phyloP scores from a whole-genome alignment of 331 rosid species.

The Quercus phellos region DNA sequence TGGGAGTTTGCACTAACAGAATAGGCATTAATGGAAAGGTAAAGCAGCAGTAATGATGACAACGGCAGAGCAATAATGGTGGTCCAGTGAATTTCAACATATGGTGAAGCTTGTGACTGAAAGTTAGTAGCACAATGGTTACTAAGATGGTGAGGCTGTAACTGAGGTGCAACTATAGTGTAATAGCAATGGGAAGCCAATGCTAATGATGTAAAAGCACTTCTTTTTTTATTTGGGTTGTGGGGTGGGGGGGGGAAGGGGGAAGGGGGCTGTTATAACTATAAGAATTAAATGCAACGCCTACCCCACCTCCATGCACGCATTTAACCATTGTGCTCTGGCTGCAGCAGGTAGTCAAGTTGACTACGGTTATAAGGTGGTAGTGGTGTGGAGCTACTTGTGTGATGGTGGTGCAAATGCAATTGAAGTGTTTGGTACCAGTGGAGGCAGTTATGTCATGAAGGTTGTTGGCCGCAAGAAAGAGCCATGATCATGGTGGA shows the following conservation, averaged over 20 bases:
- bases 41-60: background rate
- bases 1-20: background rate
- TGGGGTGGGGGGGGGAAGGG: too few relatives aligned
- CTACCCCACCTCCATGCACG: background rate
- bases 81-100: background rate
- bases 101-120: background rate
- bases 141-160: background rate
- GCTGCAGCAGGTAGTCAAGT: background rate
- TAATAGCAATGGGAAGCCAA: background rate
- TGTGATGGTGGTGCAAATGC: background rate
- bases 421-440: background rate
- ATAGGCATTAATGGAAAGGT: background rate
- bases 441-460: background rate
- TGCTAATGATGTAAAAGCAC: background rate
- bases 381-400: background rate
- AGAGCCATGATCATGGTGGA: background rate
- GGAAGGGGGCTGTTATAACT: background rate
- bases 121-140: background rate
- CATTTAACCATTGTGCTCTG: background rate
- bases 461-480: background rate
- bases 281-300: background rate
- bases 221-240: too few relatives aligned
- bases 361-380: background rate
- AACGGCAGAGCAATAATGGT: background rate
- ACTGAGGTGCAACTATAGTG: background rate